Percentiles rank a stretch among this genome's conserved stretches.
phyloP scores from a whole-genome alignment of 2,329 filamentous ascomycete species.

The Cercospora janseana region DNA sequence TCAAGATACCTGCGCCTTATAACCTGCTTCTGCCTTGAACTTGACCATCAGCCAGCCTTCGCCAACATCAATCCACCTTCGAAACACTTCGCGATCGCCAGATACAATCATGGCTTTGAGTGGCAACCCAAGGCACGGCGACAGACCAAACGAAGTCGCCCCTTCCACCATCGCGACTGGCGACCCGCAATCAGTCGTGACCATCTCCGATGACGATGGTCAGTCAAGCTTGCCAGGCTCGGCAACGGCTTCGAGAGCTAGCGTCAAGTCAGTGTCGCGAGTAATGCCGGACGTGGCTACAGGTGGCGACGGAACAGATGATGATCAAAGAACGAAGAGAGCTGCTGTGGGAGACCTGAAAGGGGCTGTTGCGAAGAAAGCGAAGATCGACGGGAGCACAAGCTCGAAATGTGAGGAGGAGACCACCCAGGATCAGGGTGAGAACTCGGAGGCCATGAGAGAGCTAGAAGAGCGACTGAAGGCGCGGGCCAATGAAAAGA shows the following conservation, averaged over 20 bases:
- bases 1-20: not conserved
- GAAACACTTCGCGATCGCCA: too few relatives aligned
- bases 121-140: too few relatives aligned
- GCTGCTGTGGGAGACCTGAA: not conserved
- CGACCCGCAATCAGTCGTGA: not conserved
- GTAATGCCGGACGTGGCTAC: not conserved
- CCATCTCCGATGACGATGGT: not conserved
- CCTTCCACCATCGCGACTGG: too few relatives aligned
- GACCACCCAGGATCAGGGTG: not conserved
- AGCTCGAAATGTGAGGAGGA: not conserved
- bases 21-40: not conserved
- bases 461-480: slow-evolving; percentile 6
- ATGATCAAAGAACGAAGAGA: slow-evolving; percentile 10
- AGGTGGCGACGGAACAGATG: not conserved
- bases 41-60: not conserved
- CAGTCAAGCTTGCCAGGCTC: not conserved
- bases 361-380: slow-evolving; percentile 5
- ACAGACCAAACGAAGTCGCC: too few relatives aligned
- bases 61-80: too few relatives aligned
- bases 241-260: too few relatives aligned
- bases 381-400: not conserved
- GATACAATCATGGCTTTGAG: too few relatives aligned
- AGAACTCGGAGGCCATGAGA: not conserved
- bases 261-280: too few relatives aligned
- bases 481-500: not conserved